Conservation (phyloP, 2,329 filamentous ascomycete genomes). For the Chaetomium olivaceum region DNA sequence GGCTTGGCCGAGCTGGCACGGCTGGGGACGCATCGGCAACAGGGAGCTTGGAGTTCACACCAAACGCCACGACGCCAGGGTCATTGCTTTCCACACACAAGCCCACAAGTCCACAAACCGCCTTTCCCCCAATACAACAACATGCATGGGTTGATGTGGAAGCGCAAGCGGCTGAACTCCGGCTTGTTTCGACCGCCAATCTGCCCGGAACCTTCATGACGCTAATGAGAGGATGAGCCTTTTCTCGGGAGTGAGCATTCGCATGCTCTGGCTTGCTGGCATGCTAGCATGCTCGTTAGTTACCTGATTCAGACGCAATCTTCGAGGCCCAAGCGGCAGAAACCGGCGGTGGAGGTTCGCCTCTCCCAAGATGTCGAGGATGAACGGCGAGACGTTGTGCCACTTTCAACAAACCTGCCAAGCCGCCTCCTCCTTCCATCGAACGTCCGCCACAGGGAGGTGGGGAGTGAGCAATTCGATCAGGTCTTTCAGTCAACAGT, state of each 20-base stretch:
- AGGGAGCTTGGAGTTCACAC: background rate
- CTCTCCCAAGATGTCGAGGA: background rate
- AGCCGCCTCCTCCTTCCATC: background rate
- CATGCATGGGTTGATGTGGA: background rate
- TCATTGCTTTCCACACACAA: background rate
- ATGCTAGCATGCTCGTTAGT: background rate
- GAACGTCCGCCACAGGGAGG: background rate
- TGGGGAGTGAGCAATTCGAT: background rate
- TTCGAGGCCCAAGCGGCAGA: background rate
- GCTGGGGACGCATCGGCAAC: background rate
- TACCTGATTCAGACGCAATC: background rate
- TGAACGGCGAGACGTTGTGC: background rate
- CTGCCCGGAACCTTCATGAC: background rate
- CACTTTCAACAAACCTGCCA: background rate
- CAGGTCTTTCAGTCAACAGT: background rate
- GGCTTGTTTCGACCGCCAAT: background rate
- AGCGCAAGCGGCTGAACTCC: conserved; percentile 4
- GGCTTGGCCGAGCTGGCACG: background rate
- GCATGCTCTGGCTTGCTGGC: background rate
- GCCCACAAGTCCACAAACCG: too few relatives aligned
- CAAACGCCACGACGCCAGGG: background rate
- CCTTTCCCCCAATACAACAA: background rate
- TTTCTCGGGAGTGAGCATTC: background rate
- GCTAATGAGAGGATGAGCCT: background rate
- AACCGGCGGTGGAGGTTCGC: background rate